Evolutionary conservation across 768 basidiomycete genomes (phyloP).

Genomic region (Hemileccinum impolitum): DNA sequence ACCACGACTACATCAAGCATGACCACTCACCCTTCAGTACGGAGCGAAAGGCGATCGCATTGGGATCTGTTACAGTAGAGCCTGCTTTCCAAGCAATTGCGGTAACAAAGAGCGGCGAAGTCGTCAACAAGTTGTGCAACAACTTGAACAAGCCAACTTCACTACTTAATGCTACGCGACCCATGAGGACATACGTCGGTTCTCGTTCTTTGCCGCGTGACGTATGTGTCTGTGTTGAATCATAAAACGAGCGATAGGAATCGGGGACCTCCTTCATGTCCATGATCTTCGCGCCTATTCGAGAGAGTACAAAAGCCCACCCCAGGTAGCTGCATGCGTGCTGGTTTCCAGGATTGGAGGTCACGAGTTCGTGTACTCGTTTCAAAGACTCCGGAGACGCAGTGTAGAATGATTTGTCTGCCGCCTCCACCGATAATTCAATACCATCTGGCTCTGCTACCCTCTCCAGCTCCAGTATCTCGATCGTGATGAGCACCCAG

Average conservation of each 20-base stretch:
- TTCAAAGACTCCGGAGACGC: slow-evolving; percentile 60
- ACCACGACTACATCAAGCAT: background rate
- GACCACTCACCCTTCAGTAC: slow-evolving; percentile 70
- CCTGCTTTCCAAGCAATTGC: slow-evolving; percentile 65
- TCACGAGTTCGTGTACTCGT: slow-evolving; percentile 65
- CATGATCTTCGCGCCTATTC: slow-evolving; percentile 46
- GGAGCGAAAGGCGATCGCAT: slow-evolving; percentile 75
- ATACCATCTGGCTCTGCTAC: slow-evolving; percentile 50
- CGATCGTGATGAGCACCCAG: slow-evolving; percentile 78
- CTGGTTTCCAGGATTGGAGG: slow-evolving; percentile 56
- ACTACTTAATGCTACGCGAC: slow-evolving; percentile 51
- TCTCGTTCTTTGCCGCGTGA: slow-evolving; percentile 55
- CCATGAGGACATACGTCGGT: slow-evolving; percentile 54
- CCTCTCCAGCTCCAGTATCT: slow-evolving; percentile 76
- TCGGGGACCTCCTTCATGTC: slow-evolving; percentile 51
- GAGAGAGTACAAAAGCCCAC: slow-evolving; percentile 82
- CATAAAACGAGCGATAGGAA: slow-evolving; percentile 54
- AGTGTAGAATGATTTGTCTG: slow-evolving; percentile 51
- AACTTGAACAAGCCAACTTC: slow-evolving; percentile 60
- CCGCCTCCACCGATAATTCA: slow-evolving; percentile 50
- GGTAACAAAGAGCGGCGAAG: slow-evolving; percentile 75
- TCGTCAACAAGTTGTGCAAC: slow-evolving; percentile 55
- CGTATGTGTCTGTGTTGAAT: slow-evolving; percentile 43
- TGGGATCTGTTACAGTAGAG: slow-evolving; percentile 69
- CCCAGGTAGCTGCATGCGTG: slow-evolving; percentile 70